Percentiles rank a stretch among this genome's conserved stretches.
phyloP scores from a whole-genome alignment of 805 yeast genomes.

The Nakazawaea siamensis region DNA sequence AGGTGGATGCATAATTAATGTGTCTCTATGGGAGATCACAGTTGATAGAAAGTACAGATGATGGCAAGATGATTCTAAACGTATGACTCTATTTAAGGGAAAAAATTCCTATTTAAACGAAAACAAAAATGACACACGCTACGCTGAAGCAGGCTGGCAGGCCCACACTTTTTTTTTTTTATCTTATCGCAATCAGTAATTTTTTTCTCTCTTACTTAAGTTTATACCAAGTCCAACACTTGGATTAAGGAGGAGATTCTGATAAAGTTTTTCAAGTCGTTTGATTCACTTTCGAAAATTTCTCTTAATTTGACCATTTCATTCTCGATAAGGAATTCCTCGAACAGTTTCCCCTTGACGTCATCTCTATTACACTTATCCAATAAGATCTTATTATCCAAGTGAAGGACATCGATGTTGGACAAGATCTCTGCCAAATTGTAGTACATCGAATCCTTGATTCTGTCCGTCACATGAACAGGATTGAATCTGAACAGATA shows the following conservation, averaged over 20 bases:
- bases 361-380: constrained; percentile 85
- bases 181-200: too few relatives aligned
- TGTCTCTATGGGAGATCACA: too few relatives aligned
- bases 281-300: constrained; percentile 49
- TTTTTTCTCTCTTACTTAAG: too few relatives aligned
- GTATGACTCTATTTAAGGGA: too few relatives aligned
- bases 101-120: too few relatives aligned
- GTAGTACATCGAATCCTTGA: constrained; percentile 35
- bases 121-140: too few relatives aligned
- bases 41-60: too few relatives aligned
- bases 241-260: constrained; percentile 35
- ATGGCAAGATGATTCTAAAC: too few relatives aligned
- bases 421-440: constrained; percentile 46
- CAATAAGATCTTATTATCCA: constrained; percentile 56
- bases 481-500: constrained; percentile 68
- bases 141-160: too few relatives aligned
- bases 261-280: constrained; percentile 42
- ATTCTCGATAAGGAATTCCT: constrained; percentile 62
- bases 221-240: not conserved
- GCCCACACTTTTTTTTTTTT: too few relatives aligned
- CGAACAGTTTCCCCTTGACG: constrained; percentile 73
- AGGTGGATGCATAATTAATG: too few relatives aligned
- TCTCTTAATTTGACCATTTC: constrained; percentile 67
- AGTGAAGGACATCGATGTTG: constrained; percentile 43
- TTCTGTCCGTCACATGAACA: constrained; percentile 22